phyloP scores from a whole-genome alignment of 352 stramenopile species.

The Paralagenidium karlingii region DNA sequence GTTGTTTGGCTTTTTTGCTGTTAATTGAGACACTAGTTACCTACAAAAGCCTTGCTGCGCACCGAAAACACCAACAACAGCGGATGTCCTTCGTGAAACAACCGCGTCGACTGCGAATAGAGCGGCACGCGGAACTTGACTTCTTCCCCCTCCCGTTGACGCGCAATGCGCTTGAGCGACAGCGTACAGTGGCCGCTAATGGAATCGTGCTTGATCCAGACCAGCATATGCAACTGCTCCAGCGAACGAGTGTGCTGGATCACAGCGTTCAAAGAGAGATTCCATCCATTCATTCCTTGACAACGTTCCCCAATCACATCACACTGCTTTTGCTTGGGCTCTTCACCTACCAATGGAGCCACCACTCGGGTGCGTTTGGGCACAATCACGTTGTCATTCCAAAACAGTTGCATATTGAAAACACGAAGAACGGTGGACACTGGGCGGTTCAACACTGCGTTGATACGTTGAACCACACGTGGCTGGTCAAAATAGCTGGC shows the following conservation, averaged over 20 bases:
- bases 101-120: constrained; percentile 66
- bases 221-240: constrained; percentile 72
- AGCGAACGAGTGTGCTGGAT: constrained; percentile 56
- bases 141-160: constrained; percentile 45
- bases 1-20: too few relatives aligned
- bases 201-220: constrained; percentile 72
- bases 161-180: constrained; percentile 65
- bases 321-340: constrained; percentile 40
- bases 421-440: constrained; percentile 60
- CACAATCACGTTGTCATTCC: constrained; percentile 57
- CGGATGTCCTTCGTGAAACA: constrained; percentile 57
- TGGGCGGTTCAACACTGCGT: constrained; percentile 25
- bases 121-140: constrained; percentile 67
- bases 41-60: constrained; percentile 70
- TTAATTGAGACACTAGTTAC: too few relatives aligned
- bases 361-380: constrained; percentile 69
- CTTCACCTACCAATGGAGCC: constrained; percentile 59
- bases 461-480: constrained; percentile 48
- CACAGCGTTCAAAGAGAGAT: constrained; percentile 59
- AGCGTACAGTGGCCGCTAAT: constrained; percentile 72
- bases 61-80: constrained; percentile 66
- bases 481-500: constrained; percentile 73
- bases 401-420: constrained; percentile 64
- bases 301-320: constrained; percentile 62
- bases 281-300: constrained; percentile 30